Conservation (phyloP, 2,329 filamentous ascomycete species). For the Claviceps maximensis region DNA sequence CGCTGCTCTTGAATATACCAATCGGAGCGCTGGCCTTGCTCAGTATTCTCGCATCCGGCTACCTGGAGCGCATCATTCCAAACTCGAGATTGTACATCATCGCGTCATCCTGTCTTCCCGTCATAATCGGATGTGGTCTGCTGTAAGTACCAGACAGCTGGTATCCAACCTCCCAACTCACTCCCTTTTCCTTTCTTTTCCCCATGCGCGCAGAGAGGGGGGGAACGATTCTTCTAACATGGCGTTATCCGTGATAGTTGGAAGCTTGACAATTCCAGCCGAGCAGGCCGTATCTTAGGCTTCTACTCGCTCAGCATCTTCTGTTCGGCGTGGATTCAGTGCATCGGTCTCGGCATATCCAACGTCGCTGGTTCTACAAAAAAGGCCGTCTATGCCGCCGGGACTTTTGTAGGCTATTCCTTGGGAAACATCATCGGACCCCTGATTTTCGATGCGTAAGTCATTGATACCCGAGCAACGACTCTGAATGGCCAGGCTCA, state of each 20-base stretch:
- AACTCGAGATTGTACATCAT: constrained; percentile 17
- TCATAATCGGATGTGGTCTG: constrained; percentile 17
- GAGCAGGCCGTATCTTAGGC: constrained; percentile 15
- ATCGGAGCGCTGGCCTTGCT: constrained; percentile 16
- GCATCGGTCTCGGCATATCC: constrained; percentile 18
- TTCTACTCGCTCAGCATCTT: constrained; percentile 20
- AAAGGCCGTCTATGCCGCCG: constrained; percentile 11
- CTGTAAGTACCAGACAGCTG: constrained; percentile 13
- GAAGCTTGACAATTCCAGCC: constrained; percentile 12
- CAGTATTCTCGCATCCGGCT: constrained; percentile 18
- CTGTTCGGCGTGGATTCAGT: constrained; percentile 17
- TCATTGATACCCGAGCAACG: neutral
- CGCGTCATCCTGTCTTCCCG: constrained; percentile 13
- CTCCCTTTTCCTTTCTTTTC: neutral
- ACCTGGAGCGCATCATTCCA: constrained; percentile 12
- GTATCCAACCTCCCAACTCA: neutral
- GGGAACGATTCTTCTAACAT: neutral
- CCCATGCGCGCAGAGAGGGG: neutral
- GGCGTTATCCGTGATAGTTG: constrained; percentile 5
- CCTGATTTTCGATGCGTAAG: constrained; percentile 18
- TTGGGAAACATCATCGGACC: constrained; percentile 22
- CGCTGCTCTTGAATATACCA: constrained; percentile 17
- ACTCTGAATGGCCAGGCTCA: neutral
- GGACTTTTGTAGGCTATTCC: constrained; percentile 21
- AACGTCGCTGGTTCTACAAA: constrained; percentile 22